phyloP scores from a whole-genome alignment of 148 eudicot genomes.

The Rheum nobile region DNA sequence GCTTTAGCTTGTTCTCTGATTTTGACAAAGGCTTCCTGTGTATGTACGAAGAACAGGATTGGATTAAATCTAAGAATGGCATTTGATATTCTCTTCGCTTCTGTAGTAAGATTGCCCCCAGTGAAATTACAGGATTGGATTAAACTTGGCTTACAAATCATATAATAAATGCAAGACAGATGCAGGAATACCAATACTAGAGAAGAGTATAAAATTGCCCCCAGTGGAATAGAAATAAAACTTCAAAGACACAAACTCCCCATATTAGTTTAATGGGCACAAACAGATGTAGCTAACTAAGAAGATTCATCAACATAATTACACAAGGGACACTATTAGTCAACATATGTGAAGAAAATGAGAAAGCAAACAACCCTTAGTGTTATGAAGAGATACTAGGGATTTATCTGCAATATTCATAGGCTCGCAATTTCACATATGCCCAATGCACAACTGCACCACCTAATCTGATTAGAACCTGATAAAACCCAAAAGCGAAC shows the following conservation, averaged over 20 bases:
- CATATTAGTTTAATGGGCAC: not conserved
- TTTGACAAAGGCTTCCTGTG: constrained; percentile 93
- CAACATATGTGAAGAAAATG: not conserved
- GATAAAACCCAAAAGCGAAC: not conserved
- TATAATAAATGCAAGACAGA: not conserved
- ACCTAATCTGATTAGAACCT: too few species aligned
- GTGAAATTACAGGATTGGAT: too few species aligned
- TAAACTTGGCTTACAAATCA: not conserved
- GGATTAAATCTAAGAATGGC: not conserved
- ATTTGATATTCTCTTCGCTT: not conserved
- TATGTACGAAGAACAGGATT: not conserved
- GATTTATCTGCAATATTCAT: too few species aligned
- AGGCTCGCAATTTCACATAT: too few species aligned
- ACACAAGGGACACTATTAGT: too few species aligned
- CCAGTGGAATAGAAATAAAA: not conserved
- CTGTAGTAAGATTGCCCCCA: not conserved
- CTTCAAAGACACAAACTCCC: not conserved
- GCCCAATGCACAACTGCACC: too few species aligned
- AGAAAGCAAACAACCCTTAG: too few species aligned
- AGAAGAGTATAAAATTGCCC: not conserved
- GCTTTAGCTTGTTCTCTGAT: constrained; percentile 98
- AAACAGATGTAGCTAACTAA: not conserved
- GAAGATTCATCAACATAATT: too few species aligned
- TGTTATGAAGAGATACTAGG: too few species aligned
- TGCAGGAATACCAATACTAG: not conserved